These are phyloP conservation scores for Scutellaria minor DNA, from an alignment of 257 asterid species.

Conservation along the genomic window DNA sequence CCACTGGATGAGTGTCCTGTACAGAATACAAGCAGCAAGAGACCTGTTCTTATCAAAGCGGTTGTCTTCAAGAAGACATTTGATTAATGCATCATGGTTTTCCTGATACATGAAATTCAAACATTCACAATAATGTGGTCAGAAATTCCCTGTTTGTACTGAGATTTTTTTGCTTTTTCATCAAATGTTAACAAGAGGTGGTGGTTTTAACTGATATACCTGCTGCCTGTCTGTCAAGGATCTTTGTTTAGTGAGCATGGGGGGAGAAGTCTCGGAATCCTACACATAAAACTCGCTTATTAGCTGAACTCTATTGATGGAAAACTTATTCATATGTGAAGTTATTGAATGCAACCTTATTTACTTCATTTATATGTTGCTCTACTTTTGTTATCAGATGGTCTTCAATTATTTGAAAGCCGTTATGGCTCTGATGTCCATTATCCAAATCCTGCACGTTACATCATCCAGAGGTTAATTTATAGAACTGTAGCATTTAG, in stretches of 20 bases:
- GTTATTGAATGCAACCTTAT: slow-evolving; percentile 36
- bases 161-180: too few species aligned
- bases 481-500: slow-evolving; percentile 28
- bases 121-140: slow-evolving; percentile 33
- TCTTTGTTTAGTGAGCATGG: slow-evolving; percentile 75
- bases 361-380: slow-evolving; percentile 54
- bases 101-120: slow-evolving; percentile 54
- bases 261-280: slow-evolving; percentile 56
- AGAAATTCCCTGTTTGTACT: neutral
- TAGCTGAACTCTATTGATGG: slow-evolving; percentile 21
- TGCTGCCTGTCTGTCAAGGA: slow-evolving; percentile 89
- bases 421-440: slow-evolving; percentile 50
- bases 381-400: slow-evolving; percentile 47
- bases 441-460: slow-evolving; percentile 54
- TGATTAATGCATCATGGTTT: slow-evolving; percentile 79
- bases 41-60: slow-evolving; percentile 76
- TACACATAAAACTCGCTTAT: slow-evolving; percentile 40
- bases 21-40: slow-evolving; percentile 77
- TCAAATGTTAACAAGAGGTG: too few species aligned
- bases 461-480: slow-evolving; percentile 30
- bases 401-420: slow-evolving; percentile 44
- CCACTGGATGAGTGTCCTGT: slow-evolving; percentile 86
- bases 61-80: slow-evolving; percentile 81
- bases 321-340: slow-evolving; percentile 16
- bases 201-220: slow-evolving; percentile 45